These are phyloP conservation scores for Corchorus capsularis DNA, from an alignment of 345 rosid species.

Conservation along the genomic window DNA sequence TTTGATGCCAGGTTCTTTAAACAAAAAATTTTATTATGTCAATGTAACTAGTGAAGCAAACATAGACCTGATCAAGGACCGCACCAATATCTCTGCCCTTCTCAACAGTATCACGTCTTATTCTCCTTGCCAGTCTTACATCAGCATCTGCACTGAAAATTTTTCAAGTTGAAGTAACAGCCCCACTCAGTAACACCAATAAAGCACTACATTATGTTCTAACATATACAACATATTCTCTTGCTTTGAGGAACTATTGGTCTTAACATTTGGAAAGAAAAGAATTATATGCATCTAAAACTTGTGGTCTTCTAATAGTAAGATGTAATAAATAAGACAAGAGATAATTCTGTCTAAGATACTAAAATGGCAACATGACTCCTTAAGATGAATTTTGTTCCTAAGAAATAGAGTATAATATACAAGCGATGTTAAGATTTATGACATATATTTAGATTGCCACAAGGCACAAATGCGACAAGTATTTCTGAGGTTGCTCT, in stretches of 20 bases:
- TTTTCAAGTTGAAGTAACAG: slow-evolving; percentile 42
- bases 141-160: slow-evolving; percentile 92
- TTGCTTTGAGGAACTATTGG: background rate
- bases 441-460: no score
- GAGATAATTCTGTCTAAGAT: no score
- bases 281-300: background rate
- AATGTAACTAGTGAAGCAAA: background rate
- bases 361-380: no score
- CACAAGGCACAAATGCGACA: no score
- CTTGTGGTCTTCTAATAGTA: no score
- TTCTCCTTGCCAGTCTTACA: slow-evolving; percentile 97
- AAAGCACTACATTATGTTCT: slow-evolving; percentile 4
- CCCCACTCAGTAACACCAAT: slow-evolving; percentile 30
- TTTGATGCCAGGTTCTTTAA: background rate
- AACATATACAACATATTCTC: slow-evolving; percentile 12
- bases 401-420: no score
- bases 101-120: slow-evolving; percentile 86
- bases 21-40: background rate
- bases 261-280: background rate
- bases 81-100: slow-evolving; percentile 85
- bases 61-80: slow-evolving; percentile 90
- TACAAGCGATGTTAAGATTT: no score
- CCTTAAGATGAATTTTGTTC: no score
- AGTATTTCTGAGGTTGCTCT: no score
- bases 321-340: no score